Conservation (phyloP, 495 filamentous ascomycete species). For the Astrothelium macrocarpum region DNA sequence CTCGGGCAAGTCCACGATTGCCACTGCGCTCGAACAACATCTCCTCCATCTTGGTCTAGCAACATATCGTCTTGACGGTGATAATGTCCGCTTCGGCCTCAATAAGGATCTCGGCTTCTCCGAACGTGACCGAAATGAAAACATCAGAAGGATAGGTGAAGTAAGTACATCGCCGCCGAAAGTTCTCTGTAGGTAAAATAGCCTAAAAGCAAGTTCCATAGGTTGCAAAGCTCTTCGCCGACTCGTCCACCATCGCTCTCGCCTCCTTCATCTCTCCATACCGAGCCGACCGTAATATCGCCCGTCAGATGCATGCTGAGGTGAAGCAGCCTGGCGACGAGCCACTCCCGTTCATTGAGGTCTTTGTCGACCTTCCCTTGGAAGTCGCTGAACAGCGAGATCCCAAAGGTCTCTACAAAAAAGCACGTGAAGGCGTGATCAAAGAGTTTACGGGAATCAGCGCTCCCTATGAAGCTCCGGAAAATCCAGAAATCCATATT, state of each 20-base stretch:
- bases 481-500: constrained; percentile 76
- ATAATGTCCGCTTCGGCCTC: constrained; percentile 96
- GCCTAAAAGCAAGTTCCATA: constrained; percentile 21
- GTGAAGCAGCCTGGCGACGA: constrained; percentile 41
- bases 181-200: not conserved
- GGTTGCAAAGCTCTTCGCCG: constrained; percentile 94
- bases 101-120: constrained; percentile 96
- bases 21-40: constrained; percentile 91
- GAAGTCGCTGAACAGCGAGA: constrained; percentile 89
- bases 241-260: constrained; percentile 74
- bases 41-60: constrained; percentile 72
- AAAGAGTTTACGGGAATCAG: constrained; percentile 95
- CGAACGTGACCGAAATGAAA: constrained; percentile 88
- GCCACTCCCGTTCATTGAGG: constrained; percentile 79
- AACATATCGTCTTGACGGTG: constrained; percentile 91
- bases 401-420: constrained; percentile 96
- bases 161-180: constrained; percentile 31
- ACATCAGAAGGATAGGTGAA: constrained; percentile 92
- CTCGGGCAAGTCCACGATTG: constrained; percentile 92
- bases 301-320: constrained; percentile 64
- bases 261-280: constrained; percentile 98
- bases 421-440: constrained; percentile 83
- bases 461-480: constrained; percentile 87
- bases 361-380: constrained; percentile 79
- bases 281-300: constrained; percentile 69